Base-by-base conservation (phyloP, 2,329 filamentous ascomycete species). In the Colletotrichum trifolii region DNA sequence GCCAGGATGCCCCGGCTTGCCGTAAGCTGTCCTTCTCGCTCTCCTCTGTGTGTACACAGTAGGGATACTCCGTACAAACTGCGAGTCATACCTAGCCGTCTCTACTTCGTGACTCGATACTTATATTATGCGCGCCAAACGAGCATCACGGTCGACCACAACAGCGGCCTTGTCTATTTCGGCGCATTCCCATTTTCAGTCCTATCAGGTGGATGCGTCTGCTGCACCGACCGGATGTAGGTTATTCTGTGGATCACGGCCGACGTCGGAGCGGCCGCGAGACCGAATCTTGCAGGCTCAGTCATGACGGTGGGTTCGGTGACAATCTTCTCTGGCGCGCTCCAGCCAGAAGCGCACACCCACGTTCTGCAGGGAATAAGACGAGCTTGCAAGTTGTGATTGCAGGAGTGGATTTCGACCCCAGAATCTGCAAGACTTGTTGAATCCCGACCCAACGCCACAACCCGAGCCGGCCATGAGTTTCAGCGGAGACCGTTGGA, bases 161-260 rank as follows among this genome's bases (percentile, higher is more conserved):
- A 63, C 17, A 42, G 40, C 36, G 42, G 47, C 48, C 48, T 39
- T 42, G 47, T 45, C 43, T 45, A 54, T 34, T 54, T 9, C 33
- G 38, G 49, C 40, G 15, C 33, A 34, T 42, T 15, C 15, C 33
- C 56, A 54, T 43, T 40, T 33, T 55, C 45, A 11, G 4, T 11
- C 11, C 25, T 39, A 43, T 11, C 48, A 38, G 42, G 62, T 52
- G 62, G 57, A 13, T 48, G 34, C 42, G 34, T 12, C 15, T 42
- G 25, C 25, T 25, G 25, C 25, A 25, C 25, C 25, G 25, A 25
- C 25, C 25, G 38, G 13, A 35, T 8, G 39, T 52, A 62, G 58
- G 63, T 62, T 65, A 56, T 65, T 62, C 15, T 48, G 58, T 65
- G 63, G 58, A 62, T 38, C 63, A 33, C 36, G 47, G 52, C 52